phyloP scores from a whole-genome alignment of 2,329 filamentous ascomycete genomes.

The Paecilomyces sp. region DNA sequence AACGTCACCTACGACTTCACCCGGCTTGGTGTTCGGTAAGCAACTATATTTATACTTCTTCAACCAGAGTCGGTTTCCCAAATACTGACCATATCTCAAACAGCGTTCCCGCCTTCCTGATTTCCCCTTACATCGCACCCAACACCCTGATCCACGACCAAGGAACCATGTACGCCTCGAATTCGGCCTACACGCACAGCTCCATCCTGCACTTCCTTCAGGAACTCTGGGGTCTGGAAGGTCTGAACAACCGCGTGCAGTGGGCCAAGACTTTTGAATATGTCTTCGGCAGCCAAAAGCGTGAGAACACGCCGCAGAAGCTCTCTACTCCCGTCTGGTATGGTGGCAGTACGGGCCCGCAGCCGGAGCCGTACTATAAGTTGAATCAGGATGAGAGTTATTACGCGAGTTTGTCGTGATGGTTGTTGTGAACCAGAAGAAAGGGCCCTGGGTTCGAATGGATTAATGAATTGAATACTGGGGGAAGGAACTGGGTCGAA shows the following conservation, averaged over 20 bases:
- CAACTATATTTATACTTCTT: neutral
- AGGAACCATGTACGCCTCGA: conserved; percentile 27
- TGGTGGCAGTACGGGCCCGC: conserved; percentile 21
- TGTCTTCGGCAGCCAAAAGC: conserved; percentile 18
- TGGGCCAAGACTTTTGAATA: conserved; percentile 37
- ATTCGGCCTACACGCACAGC: conserved; percentile 33
- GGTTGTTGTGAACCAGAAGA: neutral
- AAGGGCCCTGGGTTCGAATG: no score
- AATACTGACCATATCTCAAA: neutral
- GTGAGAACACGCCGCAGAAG: conserved; percentile 18
- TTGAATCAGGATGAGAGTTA: conserved; percentile 26
- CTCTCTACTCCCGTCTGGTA: conserved; percentile 29
- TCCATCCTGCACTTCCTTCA: conserved; percentile 35
- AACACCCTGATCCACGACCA: conserved; percentile 31
- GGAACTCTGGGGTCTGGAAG: conserved; percentile 32
- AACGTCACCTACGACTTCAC: conserved; percentile 32
- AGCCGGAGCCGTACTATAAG: conserved; percentile 25
- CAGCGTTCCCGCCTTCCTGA: conserved; percentile 29
- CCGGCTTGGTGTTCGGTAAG: conserved; percentile 29
- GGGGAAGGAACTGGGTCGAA: neutral
- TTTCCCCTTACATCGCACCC: conserved; percentile 25
- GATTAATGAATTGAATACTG: neutral
- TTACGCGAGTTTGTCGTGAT: conserved; percentile 6
- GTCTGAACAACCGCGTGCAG: conserved; percentile 34
- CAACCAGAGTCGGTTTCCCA: neutral